A percentile compares a stretch with the other conserved stretches of the same genome.
Conservation (phyloP, 768 basidiomycete species). For the Boletus speciosus region DNA sequence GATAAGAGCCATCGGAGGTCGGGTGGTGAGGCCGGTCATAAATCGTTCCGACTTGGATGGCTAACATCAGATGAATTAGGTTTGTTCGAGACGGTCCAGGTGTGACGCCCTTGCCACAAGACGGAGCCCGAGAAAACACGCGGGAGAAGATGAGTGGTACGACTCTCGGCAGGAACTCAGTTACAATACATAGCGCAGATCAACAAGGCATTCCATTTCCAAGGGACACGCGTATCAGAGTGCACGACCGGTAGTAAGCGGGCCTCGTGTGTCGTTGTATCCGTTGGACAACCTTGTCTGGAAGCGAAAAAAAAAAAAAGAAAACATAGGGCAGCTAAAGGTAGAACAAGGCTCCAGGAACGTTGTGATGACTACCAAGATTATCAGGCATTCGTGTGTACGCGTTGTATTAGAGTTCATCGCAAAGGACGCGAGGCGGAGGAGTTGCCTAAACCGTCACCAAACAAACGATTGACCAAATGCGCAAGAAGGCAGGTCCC, state of each 20-base stretch:
- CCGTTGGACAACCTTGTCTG: slow-evolving; percentile 14
- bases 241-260: slow-evolving; percentile 1
- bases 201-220: slow-evolving; percentile 23
- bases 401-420: slow-evolving; percentile 20
- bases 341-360: slow-evolving; percentile 29
- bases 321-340: slow-evolving; percentile 14
- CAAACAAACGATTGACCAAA: slow-evolving; percentile 38
- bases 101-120: neutral
- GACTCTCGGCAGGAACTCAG: neutral
- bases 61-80: neutral
- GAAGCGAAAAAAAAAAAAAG: slow-evolving; percentile 4
- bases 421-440: slow-evolving; percentile 10
- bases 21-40: neutral
- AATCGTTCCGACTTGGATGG: neutral
- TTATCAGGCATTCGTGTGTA: slow-evolving; percentile 8
- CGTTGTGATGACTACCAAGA: slow-evolving; percentile 30
- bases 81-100: neutral
- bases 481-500: slow-evolving; percentile 24
- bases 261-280: slow-evolving; percentile 24
- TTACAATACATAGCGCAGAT: slow-evolving; percentile 6
- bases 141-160: neutral
- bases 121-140: slow-evolving; percentile 1
- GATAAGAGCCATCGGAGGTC: slow-evolving; percentile 1
- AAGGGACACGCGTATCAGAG: slow-evolving; percentile 18
- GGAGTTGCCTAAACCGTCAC: slow-evolving; percentile 28